phyloP scores from a whole-genome alignment of 345 rosid genomes.

The Luvunga scandens region DNA sequence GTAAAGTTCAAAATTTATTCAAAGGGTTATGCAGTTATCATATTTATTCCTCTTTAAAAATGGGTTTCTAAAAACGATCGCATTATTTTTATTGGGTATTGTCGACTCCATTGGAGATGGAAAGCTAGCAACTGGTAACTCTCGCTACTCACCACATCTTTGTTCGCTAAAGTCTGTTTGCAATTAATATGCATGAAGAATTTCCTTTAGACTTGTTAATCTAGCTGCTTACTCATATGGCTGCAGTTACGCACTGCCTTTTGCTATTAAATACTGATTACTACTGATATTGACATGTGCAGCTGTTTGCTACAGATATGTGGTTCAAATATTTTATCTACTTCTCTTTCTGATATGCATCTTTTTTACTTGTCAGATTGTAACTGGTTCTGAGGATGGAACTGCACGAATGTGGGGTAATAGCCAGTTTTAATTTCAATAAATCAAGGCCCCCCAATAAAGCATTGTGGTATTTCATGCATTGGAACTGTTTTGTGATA shows the following conservation, averaged over 20 bases:
- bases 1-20: neutral
- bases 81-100: neutral
- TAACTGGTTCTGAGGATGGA: constrained; percentile 98
- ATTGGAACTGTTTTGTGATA: neutral
- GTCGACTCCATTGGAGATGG: neutral
- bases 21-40: neutral
- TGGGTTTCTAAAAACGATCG: neutral
- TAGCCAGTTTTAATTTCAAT: constrained; percentile 1
- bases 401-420: constrained; percentile 96
- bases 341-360: neutral
- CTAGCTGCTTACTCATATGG: neutral
- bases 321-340: constrained; percentile 2
- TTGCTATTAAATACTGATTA: neutral
- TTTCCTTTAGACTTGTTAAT: neutral
- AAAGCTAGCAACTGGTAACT: neutral
- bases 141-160: neutral
- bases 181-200: neutral
- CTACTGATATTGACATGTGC: neutral
- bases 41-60: neutral
- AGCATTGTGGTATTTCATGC: neutral
- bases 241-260: neutral
- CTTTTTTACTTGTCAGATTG: constrained; percentile 48
- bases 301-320: constrained; percentile 3
- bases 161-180: neutral
- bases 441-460: neutral